Percentiles rank a stretch among this genome's conserved stretches.
Conservation (phyloP, 495 filamentous ascomycete genomes). For the Platismatia glauca region DNA sequence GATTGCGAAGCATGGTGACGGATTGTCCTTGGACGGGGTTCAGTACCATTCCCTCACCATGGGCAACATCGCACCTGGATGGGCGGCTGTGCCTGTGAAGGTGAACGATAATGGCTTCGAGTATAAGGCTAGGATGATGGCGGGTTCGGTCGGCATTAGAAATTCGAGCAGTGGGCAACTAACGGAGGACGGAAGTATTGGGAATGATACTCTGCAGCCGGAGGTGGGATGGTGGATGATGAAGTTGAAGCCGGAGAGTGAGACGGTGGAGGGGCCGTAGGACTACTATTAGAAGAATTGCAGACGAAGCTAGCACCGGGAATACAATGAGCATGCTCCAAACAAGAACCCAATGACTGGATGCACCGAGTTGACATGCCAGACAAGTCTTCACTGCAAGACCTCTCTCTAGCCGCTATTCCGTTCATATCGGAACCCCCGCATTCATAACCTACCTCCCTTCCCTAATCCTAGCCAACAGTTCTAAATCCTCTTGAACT, state of each 20-base stretch:
- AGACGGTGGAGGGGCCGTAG: too few species aligned
- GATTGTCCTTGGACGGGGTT: conserved; percentile 20
- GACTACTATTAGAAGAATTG: too few species aligned
- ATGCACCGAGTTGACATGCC: too few species aligned
- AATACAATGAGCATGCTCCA: too few species aligned
- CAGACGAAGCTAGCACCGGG: too few species aligned
- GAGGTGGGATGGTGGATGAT: not conserved
- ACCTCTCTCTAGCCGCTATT: too few species aligned
- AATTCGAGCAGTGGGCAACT: conserved; percentile 18
- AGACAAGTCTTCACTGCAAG: too few species aligned
- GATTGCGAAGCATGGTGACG: conserved; percentile 12
- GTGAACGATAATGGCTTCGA: conserved; percentile 25
- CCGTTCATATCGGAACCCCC: too few species aligned
- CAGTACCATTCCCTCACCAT: conserved; percentile 21
- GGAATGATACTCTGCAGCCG: not conserved
- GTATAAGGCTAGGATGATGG: conserved; percentile 27
- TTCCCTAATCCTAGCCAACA: too few species aligned
- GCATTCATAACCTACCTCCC: too few species aligned
- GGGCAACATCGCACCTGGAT: conserved; percentile 24
- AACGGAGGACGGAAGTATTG: not conserved
- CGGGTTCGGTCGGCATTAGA: conserved; percentile 29
- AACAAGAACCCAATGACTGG: too few species aligned
- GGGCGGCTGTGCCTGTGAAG: conserved; percentile 27
- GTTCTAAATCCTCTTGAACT: too few species aligned
- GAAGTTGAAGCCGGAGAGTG: not conserved